Evolutionary conservation across 2,329 filamentous ascomycete genomes (phyloP).

Genomic region (Fusarium incarnatum): DNA sequence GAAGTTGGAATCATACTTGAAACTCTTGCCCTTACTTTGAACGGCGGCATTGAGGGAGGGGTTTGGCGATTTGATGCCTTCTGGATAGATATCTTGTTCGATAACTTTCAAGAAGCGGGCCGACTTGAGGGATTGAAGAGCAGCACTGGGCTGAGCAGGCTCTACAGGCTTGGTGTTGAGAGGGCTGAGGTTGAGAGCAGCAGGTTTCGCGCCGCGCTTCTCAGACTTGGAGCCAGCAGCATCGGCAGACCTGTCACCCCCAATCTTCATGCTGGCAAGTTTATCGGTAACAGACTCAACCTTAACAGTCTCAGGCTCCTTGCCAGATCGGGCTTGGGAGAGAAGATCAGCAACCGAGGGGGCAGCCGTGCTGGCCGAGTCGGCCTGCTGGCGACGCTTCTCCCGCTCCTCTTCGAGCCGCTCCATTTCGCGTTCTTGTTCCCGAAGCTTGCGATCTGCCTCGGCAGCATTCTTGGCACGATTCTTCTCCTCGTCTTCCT

Average conservation of each 20-base stretch:
- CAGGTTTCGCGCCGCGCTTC: slow-evolving; percentile 79
- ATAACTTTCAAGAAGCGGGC: slow-evolving; percentile 88
- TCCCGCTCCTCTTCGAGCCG: slow-evolving; percentile 78
- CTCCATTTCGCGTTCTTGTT: slow-evolving; percentile 79
- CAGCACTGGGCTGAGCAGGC: slow-evolving; percentile 91
- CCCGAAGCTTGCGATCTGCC: slow-evolving; percentile 74
- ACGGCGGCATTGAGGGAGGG: slow-evolving; percentile 87
- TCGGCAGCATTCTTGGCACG: slow-evolving; percentile 62
- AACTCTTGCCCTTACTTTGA: slow-evolving; percentile 81
- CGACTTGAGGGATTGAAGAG: slow-evolving; percentile 91
- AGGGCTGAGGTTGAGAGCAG: slow-evolving; percentile 86
- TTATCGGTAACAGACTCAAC: slow-evolving; percentile 60
- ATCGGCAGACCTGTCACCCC: slow-evolving; percentile 60
- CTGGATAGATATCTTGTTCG: slow-evolving; percentile 82
- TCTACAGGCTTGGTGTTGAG: slow-evolving; percentile 87
- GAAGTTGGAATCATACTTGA: slow-evolving; percentile 96
- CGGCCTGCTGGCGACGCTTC: slow-evolving; percentile 63
- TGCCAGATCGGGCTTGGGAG: slow-evolving; percentile 54
- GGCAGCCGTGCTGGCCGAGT: slow-evolving; percentile 60
- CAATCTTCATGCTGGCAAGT: slow-evolving; percentile 63
- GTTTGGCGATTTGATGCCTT: slow-evolving; percentile 88
- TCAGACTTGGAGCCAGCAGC: slow-evolving; percentile 64
- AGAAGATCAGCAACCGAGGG: slow-evolving; percentile 65
- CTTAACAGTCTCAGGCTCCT: slow-evolving; percentile 55
- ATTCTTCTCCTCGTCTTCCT: slow-evolving; percentile 62